These are phyloP conservation scores for Cercospora citrullina DNA, from an alignment of 2,329 filamentous ascomycete genomes.

Conservation along the genomic window DNA sequence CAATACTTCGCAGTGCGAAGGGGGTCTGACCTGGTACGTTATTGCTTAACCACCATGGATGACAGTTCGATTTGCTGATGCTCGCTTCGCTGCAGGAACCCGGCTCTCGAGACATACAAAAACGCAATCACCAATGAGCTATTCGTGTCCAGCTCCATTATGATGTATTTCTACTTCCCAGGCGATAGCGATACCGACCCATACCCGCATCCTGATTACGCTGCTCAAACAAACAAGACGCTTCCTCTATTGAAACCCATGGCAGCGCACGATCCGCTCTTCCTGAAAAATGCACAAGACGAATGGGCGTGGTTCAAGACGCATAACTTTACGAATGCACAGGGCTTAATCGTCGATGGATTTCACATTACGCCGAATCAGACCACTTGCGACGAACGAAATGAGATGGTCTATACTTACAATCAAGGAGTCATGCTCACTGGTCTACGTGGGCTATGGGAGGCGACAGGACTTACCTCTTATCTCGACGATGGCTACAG, in stretches of 20 bases:
- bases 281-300: conserved; percentile 71
- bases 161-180: conserved; percentile 89
- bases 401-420: conserved; percentile 92
- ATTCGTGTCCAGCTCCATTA: conserved; percentile 79
- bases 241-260: conserved; percentile 46
- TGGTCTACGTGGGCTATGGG: conserved; percentile 77
- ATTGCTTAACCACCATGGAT: not conserved
- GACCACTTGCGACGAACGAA: conserved; percentile 65
- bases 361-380: conserved; percentile 74
- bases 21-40: conserved; percentile 77
- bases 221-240: conserved; percentile 39
- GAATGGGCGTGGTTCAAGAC: conserved; percentile 78
- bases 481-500: conserved; percentile 79
- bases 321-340: conserved; percentile 76
- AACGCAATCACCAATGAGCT: conserved; percentile 96
- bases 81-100: conserved; percentile 51
- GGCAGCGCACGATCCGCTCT: conserved; percentile 44
- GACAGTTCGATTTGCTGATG: not conserved
- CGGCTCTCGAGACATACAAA: conserved; percentile 78
- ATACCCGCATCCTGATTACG: conserved; percentile 39
- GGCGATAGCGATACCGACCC: conserved; percentile 66
- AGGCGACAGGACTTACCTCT: conserved; percentile 67
- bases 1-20: conserved; percentile 76
- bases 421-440: conserved; percentile 92
- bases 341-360: conserved; percentile 76